A percentile compares a stretch with the other conserved stretches of the same genome.
phyloP scores from a whole-genome alignment of 331 rosid species.

The Stylosanthes scabra region DNA sequence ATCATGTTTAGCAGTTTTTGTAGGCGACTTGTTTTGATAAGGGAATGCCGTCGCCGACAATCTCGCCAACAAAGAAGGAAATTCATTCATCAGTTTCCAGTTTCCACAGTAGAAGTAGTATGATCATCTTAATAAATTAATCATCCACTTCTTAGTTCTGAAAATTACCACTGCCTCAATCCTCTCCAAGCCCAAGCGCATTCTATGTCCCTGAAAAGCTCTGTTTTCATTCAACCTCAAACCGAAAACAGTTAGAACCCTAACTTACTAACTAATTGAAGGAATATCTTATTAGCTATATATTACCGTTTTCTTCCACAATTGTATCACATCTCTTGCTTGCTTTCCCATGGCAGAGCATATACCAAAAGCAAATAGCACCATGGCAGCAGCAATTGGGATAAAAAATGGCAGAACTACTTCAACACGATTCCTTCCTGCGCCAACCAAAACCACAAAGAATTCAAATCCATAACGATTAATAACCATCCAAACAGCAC shows the following conservation, averaged over 20 bases:
- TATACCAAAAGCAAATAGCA: conserved; percentile 45
- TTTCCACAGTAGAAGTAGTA: not conserved
- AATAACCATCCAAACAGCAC: not conserved
- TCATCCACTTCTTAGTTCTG: not conserved
- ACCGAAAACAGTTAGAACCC: not conserved
- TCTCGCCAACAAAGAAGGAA: too few relatives aligned
- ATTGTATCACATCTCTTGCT: conserved; percentile 18
- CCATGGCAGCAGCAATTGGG: conserved; percentile 46
- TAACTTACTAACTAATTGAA: not conserved
- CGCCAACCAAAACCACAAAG: not conserved
- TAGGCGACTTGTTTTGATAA: too few relatives aligned
- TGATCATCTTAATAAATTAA: not conserved
- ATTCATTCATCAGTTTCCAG: too few relatives aligned
- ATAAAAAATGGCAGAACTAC: conserved; percentile 39
- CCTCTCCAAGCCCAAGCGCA: not conserved
- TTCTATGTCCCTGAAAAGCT: conserved; percentile 23
- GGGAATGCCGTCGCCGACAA: too few relatives aligned
- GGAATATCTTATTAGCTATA: not conserved
- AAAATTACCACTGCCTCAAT: not conserved
- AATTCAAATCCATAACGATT: not conserved
- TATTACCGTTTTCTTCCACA: conserved; percentile 34
- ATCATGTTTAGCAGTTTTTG: too few relatives aligned
- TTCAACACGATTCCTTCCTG: conserved; percentile 40
- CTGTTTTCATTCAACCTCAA: conserved; percentile 31
- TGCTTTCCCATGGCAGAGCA: conserved; percentile 43